A percentile compares a stretch with the other conserved stretches of the same genome.
Conservation (phyloP, 1,284 basidiomycete genomes). For the Pseudozyma thailandica region DNA sequence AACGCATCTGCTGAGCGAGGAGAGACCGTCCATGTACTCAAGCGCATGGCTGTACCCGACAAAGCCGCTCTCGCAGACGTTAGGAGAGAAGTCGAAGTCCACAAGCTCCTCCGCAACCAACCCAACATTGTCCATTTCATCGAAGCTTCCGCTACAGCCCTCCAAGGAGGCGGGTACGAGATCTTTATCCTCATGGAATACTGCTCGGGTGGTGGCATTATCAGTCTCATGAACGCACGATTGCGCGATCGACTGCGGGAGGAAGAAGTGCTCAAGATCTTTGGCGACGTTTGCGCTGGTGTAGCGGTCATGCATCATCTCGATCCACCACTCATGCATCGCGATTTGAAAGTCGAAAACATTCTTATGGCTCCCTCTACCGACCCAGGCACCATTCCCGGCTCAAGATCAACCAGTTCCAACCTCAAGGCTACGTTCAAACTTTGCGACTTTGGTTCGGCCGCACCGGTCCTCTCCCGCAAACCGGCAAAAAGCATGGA, state of each 20-base stretch:
- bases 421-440: constrained; percentile 76
- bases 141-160: constrained; percentile 76
- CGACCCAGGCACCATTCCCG: constrained; percentile 40
- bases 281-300: constrained; percentile 70
- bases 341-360: constrained; percentile 95
- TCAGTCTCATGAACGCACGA: constrained; percentile 98
- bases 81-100: constrained; percentile 96
- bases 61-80: constrained; percentile 92
- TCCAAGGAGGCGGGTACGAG: constrained; percentile 80
- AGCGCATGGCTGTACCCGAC: constrained; percentile 92
- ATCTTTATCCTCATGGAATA: constrained; percentile 99
- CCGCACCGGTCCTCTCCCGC: constrained; percentile 72
- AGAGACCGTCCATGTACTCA: constrained; percentile 90
- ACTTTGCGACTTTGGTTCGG: constrained; percentile 97
- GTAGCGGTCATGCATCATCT: constrained; percentile 84
- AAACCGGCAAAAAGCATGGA: constrained; percentile 56
- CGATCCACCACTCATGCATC: constrained; percentile 87
- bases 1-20: constrained; percentile 40
- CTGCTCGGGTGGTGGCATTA: constrained; percentile 90
- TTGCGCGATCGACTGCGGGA: constrained; percentile 92
- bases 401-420: constrained; percentile 71
- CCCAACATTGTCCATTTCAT: constrained; percentile 93
- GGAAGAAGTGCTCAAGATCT: constrained; percentile 95
- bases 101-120: constrained; percentile 88
- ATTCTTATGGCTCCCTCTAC: constrained; percentile 76